Percentiles rank a stretch among this genome's conserved stretches.
These are phyloP conservation scores for Daedaleopsis nitida DNA, from an alignment of 768 basidiomycete genomes.

Conservation along the genomic window DNA sequence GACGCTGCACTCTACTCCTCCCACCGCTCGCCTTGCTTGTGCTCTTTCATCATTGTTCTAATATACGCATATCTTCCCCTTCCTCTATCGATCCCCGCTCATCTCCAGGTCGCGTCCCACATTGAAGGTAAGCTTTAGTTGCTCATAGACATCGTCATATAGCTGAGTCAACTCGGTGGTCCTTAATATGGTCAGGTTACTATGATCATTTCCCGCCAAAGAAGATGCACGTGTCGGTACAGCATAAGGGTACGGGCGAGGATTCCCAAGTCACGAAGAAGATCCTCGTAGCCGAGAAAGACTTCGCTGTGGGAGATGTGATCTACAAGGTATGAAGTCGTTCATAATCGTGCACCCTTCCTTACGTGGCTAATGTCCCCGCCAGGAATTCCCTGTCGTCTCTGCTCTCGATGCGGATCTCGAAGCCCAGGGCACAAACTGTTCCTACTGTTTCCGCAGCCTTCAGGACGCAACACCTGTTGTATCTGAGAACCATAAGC, in stretches of 20 bases:
- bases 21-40: conserved; percentile 16
- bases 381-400: conserved; percentile 74
- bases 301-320: conserved; percentile 68
- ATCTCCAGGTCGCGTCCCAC: conserved; percentile 58
- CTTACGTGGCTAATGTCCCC: neutral
- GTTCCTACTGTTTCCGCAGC: conserved; percentile 69
- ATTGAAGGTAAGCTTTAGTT: conserved; percentile 70
- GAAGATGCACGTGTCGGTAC: conserved; percentile 66
- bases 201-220: conserved; percentile 78
- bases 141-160: conserved; percentile 7
- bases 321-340: conserved; percentile 64
- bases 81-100: conserved; percentile 22
- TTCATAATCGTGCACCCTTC: neutral
- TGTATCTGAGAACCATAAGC: conserved; percentile 49
- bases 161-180: conserved; percentile 28
- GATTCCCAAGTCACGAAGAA: conserved; percentile 30
- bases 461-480: conserved; percentile 52
- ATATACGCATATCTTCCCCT: conserved; percentile 32
- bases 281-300: conserved; percentile 63
- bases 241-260: conserved; percentile 31
- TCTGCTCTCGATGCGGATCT: conserved; percentile 73
- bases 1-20: conserved; percentile 13
- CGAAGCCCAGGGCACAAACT: conserved; percentile 65
- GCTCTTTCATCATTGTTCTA: conserved; percentile 27
- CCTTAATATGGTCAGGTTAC: conserved; percentile 55